Base-by-base conservation (phyloP, 345 rosid species). In the Eucalyptus curtisii region DNA sequence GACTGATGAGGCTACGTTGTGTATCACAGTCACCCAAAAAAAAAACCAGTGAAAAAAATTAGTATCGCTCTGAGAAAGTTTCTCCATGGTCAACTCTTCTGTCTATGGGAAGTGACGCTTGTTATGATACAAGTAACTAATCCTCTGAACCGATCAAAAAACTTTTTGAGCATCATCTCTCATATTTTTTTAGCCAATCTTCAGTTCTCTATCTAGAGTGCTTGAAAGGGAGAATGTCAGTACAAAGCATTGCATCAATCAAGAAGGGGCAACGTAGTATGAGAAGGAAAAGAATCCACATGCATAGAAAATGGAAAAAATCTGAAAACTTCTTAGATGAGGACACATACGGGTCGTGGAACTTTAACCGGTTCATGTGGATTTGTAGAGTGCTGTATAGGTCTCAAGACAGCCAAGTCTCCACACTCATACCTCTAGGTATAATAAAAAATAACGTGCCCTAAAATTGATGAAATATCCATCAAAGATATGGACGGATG, bases 321-420 rank as follows among this genome's bases (percentile, higher is more conserved):
- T 13, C 6, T 6, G 5, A 48, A 82, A 82, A 22, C 76, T 64
- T 14, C 37, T 64, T 31, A 7, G 37, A 64, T 64, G 19, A 13
- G 2, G 76, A 64, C 10, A 64, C 8, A 14, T 0, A 30, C 10
- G 0, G 0, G 5, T n/a, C 76, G 0, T 64, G 10, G 10, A 64
- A 64, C 37, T 64, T 64, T 64, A 7, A 64, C 37, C 6, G 11
- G 10, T n/a, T 64, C 37, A 64, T 15, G 7, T n/a, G 5, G 3
- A 64, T 17, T 2, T 15, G 2, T 31, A 64, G 10, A 7, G 76
- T 7, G 5, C n/a, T n/a, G 10, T 10, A 64, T 3, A 8, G 3
- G 40, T 33, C 76, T 15, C 20, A 7, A n/a, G 31, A 64, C 40
- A 0, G 10, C 76, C 40, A n/a, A 14, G 19, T 64, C 37, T 15